Conservation (phyloP, 176 grass and related monocot species). For the Rhynchospora pubera region DNA sequence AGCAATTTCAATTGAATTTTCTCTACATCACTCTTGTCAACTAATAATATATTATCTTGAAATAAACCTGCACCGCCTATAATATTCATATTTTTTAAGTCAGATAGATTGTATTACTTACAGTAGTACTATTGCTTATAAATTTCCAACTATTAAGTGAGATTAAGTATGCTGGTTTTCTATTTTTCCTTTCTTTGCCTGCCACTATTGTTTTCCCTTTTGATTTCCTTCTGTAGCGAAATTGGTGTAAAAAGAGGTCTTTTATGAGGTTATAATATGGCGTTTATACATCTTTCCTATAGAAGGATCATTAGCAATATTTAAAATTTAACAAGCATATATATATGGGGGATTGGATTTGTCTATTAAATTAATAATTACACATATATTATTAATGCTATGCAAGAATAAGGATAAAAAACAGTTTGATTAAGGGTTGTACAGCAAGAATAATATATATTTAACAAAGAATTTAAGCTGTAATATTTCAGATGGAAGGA, state of each 20-base stretch:
- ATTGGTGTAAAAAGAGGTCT: neutral
- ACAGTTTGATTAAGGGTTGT: neutral
- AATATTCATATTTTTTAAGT: neutral
- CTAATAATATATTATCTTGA: neutral
- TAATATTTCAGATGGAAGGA: neutral
- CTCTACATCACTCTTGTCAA: neutral
- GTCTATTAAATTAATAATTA: neutral
- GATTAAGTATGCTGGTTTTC: neutral
- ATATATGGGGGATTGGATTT: neutral
- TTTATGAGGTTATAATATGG: neutral
- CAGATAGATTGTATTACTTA: neutral
- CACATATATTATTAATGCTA: neutral
- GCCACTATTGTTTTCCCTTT: neutral
- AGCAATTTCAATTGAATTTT: neutral
- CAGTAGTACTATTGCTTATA: neutral
- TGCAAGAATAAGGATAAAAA: neutral
- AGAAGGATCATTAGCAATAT: neutral
- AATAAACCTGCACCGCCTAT: neutral
- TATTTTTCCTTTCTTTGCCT: neutral
- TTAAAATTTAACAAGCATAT: neutral
- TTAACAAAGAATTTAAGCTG: neutral
- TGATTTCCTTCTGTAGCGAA: neutral
- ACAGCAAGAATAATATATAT: neutral
- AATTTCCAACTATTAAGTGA: neutral
- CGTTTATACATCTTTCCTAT: neutral